Evolutionary conservation across 1,284 basidiomycete genomes (phyloP), one percentile per base, ranked within the genome.

Genomic region (Leccinum subrobustum): DNA sequence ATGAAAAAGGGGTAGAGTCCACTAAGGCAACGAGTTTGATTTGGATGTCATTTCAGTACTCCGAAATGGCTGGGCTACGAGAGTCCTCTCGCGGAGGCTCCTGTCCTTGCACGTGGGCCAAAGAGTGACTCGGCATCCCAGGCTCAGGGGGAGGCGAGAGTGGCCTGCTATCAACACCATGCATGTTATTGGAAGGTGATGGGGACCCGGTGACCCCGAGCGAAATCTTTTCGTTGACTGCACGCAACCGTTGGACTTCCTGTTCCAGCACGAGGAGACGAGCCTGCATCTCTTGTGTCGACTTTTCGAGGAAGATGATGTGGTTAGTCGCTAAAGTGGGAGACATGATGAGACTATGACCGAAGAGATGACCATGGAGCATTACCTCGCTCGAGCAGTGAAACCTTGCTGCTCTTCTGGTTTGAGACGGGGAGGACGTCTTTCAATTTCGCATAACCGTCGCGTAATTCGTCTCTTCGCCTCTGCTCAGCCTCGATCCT

Each of bases 341-440:
- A 1, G 52, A 48, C 7, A 44, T 16, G 53, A 33, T 67, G 61
- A 70, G 69, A 59, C 4, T 16, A 52, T 7, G 55, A 27, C 50
- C 48, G 52, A 54, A 14, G 1, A n/a, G 48, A 60, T 37, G 18
- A 18, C 0, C 33, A 50, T 25, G 4, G 5, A 3, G 33, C 83
- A 83, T 63, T 69, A 93, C 92, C 91, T 81, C 93, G 82, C 76
- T 95, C 93, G 60, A 95, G 79, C 57, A 95, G 76, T 31, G 87
- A 90, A n/a, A 92, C 89, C 74, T 95, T 95, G 78, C 89, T 92
- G 71, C 87, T 88, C 77, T 93, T 92, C 79, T 94, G 92, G 75
- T 91, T 93, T 14, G 90, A 91, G 52, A 87, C 81, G 2, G 93
- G 93, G 5, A 95, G 80, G 27, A 89, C 89, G 63, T 92, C 91